Conservation (phyloP, 148 eudicot species). For the Rhododendron mucronatum region DNA sequence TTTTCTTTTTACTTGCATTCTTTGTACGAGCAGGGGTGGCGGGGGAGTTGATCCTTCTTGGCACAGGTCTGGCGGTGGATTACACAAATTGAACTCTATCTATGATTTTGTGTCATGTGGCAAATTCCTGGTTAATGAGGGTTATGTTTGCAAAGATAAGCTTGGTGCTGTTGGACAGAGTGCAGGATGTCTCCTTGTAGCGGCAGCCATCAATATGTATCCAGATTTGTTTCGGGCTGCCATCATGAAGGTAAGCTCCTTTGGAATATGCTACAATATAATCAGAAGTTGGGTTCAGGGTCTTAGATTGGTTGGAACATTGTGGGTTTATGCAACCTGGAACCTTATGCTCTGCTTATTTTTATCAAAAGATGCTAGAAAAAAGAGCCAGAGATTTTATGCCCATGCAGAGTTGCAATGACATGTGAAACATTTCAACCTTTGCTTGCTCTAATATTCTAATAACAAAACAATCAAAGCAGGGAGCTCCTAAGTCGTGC, state of each 20-base stretch:
- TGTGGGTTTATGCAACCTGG: not conserved
- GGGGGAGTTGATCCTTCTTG: conserved; percentile 68
- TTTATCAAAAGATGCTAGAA: not conserved
- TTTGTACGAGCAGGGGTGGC: conserved; percentile 61
- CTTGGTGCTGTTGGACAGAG: conserved; percentile 77
- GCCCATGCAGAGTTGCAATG: not conserved
- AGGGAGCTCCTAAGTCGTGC: no score
- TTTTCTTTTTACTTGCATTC: conserved; percentile 3
- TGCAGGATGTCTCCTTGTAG: conserved; percentile 86
- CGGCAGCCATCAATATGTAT: conserved; percentile 71
- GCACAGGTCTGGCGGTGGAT: conserved; percentile 80
- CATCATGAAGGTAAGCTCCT: conserved; percentile 61
- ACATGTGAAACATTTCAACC: not conserved
- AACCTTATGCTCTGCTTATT: not conserved
- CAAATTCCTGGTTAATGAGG: conserved; percentile 60
- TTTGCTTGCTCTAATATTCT: not conserved
- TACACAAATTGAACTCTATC: conserved; percentile 71
- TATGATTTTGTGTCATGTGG: conserved; percentile 77
- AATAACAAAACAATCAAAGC: not conserved
- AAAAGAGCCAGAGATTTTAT: not conserved
- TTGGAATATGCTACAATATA: not conserved
- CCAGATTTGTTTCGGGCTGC: conserved; percentile 74
- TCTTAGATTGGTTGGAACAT: not conserved
- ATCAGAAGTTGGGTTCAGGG: not conserved
- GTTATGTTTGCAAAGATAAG: conserved; percentile 53